Evolutionary conservation across 306 rosid species (phyloP).

Genomic region (Abrus precatorius): DNA sequence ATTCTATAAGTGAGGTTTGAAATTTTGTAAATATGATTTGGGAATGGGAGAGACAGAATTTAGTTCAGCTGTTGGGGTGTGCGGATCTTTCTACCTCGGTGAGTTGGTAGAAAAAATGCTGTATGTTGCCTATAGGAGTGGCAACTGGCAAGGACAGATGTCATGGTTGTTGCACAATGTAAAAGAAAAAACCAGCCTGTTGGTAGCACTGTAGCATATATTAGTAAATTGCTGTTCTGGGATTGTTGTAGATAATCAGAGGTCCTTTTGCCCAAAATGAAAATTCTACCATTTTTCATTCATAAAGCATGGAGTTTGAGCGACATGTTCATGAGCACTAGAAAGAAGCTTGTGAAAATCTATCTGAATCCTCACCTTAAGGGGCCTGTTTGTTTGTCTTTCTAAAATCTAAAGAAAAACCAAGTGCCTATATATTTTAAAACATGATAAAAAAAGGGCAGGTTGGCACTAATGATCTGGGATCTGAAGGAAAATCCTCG

Average conservation of each 20-base stretch:
- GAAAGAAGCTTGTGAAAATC: constrained; percentile 1
- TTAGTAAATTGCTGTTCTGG: background rate
- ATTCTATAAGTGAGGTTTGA: constrained; percentile 1
- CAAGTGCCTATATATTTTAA: background rate
- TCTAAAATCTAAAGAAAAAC: background rate
- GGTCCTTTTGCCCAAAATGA: background rate
- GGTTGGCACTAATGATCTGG: too few relatives aligned
- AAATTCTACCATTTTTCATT: background rate
- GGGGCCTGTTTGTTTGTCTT: background rate
- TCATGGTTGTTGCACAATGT: constrained; percentile 3
- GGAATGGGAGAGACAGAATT: constrained; percentile 13
- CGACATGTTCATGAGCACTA: constrained; percentile 16
- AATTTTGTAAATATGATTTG: background rate
- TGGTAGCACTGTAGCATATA: background rate
- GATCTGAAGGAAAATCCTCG: too few relatives aligned
- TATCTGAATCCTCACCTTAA: background rate
- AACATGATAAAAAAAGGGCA: background rate
- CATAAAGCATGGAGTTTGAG: constrained; percentile 11
- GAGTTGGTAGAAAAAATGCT: background rate
- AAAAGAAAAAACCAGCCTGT: constrained; percentile 2
- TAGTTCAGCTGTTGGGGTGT: background rate
- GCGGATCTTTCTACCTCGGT: background rate
- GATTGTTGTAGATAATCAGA: constrained; percentile 7
- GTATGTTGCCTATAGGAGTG: background rate
- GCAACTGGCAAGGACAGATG: background rate